Conservation (phyloP, 495 filamentous ascomycete species). For the Aspergillus biplanus region DNA sequence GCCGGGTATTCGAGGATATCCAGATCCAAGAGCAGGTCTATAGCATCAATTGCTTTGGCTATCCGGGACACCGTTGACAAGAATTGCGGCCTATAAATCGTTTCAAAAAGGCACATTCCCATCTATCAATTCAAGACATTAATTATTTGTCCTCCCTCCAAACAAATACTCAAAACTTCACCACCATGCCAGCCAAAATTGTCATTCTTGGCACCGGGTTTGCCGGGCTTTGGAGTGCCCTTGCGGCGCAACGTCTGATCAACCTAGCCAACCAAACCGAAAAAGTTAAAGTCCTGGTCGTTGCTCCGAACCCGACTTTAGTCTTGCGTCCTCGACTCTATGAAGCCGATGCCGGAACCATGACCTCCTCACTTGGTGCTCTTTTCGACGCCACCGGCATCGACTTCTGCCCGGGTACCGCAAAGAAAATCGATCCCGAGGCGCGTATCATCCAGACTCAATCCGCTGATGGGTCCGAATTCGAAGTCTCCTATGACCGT, state of each 20-base stretch:
- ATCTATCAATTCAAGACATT: neutral
- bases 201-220: conserved; percentile 40
- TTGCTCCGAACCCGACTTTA: conserved; percentile 34
- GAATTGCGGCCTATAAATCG: no score
- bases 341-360: conserved; percentile 31
- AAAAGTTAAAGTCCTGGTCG: conserved; percentile 32
- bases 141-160: neutral
- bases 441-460: conserved; percentile 26
- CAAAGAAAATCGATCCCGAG: conserved; percentile 25
- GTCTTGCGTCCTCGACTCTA: conserved; percentile 40
- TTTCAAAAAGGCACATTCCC: neutral
- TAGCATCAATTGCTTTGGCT: no score
- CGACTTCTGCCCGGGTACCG: conserved; percentile 30
- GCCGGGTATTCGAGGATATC: no score
- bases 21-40: no score
- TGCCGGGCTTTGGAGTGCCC: conserved; percentile 39
- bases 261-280: conserved; percentile 17
- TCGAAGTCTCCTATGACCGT: conserved; percentile 30
- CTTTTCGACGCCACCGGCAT: conserved; percentile 31
- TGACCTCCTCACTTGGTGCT: conserved; percentile 27
- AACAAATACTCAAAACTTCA: neutral
- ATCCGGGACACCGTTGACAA: no score
- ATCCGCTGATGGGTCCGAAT: conserved; percentile 15
- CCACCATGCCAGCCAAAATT: conserved; percentile 23
- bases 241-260: conserved; percentile 37